phyloP scores from a whole-genome alignment of 75 land plant genomes.

The Ceratopteris richardii region DNA sequence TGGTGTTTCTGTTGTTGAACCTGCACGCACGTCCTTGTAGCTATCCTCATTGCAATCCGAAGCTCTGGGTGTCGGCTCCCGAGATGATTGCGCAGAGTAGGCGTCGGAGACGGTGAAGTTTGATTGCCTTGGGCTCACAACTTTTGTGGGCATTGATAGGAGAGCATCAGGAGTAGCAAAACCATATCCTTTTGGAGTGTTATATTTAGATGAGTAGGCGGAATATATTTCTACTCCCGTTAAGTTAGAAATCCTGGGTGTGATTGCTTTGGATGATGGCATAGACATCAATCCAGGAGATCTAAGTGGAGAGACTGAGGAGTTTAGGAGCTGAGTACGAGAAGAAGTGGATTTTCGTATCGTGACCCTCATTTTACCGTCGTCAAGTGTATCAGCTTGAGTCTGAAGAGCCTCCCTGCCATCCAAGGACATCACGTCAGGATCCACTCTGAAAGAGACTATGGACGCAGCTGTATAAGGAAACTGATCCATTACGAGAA shows the following conservation, averaged over 20 bases:
- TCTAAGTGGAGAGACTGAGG: constrained; percentile 30
- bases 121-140: constrained; percentile 38
- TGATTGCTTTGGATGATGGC: constrained; percentile 36
- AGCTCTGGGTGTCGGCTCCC: constrained; percentile 56
- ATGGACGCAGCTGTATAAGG: constrained; percentile 71
- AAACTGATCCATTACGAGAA: constrained; percentile 83
- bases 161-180: constrained; percentile 77
- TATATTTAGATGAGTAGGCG: constrained; percentile 38
- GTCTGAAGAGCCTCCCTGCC: constrained; percentile 75
- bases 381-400: constrained; percentile 78
- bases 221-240: constrained; percentile 93
- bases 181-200: constrained; percentile 60
- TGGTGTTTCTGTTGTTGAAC: background rate
- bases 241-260: constrained; percentile 77
- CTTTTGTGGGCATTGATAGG: constrained; percentile 43
- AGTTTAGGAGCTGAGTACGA: constrained; percentile 9
- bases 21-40: background rate
- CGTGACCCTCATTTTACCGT: constrained; percentile 83
- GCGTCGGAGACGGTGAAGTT: constrained; percentile 55
- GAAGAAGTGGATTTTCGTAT: constrained; percentile 53
- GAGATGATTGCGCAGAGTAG: constrained; percentile 51
- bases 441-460: constrained; percentile 71
- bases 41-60: constrained; percentile 67
- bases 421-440: constrained; percentile 79
- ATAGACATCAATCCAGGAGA: constrained; percentile 22